Percentiles rank a stretch among this genome's conserved stretches.
These are phyloP conservation scores for Corrigiola litoralis DNA, from an alignment of 179 eudicot genomes.

Conservation along the genomic window DNA sequence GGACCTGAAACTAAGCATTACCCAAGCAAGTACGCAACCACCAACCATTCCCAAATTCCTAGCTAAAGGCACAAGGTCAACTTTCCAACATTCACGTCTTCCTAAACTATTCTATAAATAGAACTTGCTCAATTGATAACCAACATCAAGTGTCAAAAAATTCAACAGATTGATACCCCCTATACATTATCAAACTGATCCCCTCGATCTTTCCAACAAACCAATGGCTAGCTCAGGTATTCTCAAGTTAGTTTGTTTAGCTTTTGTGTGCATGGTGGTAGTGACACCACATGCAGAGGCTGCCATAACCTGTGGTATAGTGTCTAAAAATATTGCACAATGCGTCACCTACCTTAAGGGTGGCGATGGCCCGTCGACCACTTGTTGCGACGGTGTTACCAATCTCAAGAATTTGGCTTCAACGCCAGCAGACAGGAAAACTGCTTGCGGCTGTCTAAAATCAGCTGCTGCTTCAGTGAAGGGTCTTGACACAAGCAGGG, in stretches of 20 bases:
- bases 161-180: too few relatives aligned
- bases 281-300: slow-evolving; percentile 31
- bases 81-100: not conserved
- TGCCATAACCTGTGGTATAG: slow-evolving; percentile 31
- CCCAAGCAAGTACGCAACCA: slow-evolving; percentile 4
- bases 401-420: slow-evolving; percentile 19
- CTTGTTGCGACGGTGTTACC: slow-evolving; percentile 35
- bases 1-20: not conserved
- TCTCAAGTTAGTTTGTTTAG: slow-evolving; percentile 5
- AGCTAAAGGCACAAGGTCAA: not conserved
- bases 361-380: not conserved
- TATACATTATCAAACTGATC: not conserved
- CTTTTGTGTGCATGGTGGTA: slow-evolving; percentile 29
- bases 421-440: slow-evolving; percentile 33
- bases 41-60: not conserved
- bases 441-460: slow-evolving; percentile 45
- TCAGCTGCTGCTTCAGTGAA: not conserved
- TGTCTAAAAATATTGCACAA: not conserved
- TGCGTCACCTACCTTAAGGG: slow-evolving; percentile 14
- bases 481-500: slow-evolving; percentile 18
- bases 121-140: too few relatives aligned
- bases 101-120: slow-evolving; percentile 8
- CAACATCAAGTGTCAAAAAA: too few relatives aligned
- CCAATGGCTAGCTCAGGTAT: slow-evolving; percentile 3
- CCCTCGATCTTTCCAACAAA: not conserved